Percentiles rank a stretch among this genome's conserved stretches.
Evolutionary conservation across 2,329 filamentous ascomycete species (phyloP).

Genomic region (Epichloe sp.): DNA sequence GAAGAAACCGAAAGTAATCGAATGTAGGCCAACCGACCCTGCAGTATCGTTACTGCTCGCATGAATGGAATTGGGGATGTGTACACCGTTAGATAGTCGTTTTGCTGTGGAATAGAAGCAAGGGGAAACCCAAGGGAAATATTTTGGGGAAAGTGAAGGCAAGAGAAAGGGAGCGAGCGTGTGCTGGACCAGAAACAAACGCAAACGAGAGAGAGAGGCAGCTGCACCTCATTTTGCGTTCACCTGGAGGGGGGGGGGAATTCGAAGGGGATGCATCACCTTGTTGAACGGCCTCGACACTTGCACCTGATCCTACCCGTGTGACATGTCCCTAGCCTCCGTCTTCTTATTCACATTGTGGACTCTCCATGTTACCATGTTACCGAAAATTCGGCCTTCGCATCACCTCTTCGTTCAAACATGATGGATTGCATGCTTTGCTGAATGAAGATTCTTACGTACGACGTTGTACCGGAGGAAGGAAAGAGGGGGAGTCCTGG

Average conservation of each 20-base stretch:
- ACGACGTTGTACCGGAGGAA: too few species aligned
- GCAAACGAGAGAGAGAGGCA: background rate
- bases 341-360: too few species aligned
- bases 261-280: background rate
- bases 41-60: background rate
- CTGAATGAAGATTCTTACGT: too few species aligned
- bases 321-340: too few species aligned
- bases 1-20: background rate
- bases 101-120: background rate
- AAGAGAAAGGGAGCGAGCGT: background rate
- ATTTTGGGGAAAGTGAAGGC: background rate
- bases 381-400: too few species aligned
- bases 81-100: too few species aligned
- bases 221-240: background rate
- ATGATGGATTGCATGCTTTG: too few species aligned
- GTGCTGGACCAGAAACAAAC: background rate
- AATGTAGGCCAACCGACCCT: background rate
- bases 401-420: too few species aligned
- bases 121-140: background rate
- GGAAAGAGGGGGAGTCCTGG: too few species aligned
- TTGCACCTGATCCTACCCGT: too few species aligned
- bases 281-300: background rate
- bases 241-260: background rate
- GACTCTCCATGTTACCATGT: too few species aligned
- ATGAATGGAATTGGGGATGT: background rate